phyloP scores from a whole-genome alignment of 2,329 filamentous ascomycete genomes.

The Diaporthe velutina region DNA sequence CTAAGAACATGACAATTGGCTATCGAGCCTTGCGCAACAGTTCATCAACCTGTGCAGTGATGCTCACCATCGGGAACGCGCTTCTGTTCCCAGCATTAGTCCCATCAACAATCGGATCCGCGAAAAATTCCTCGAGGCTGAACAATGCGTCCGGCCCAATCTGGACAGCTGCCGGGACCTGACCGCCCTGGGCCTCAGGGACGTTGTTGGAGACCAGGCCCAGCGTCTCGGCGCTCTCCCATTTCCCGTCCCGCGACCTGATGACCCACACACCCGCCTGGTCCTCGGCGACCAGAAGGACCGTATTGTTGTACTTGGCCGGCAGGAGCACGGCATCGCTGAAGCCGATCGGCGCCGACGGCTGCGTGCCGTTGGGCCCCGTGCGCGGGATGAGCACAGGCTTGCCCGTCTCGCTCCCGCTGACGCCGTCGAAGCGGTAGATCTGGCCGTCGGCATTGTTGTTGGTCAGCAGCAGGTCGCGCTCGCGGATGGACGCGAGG shows the following conservation, averaged over 20 bases:
- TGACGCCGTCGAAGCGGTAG: slow-evolving; percentile 50
- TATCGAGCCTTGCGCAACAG: slow-evolving; percentile 34
- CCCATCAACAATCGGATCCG: slow-evolving; percentile 45
- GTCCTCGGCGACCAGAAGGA: slow-evolving; percentile 51
- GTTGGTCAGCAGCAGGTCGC: slow-evolving; percentile 47
- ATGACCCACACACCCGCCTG: slow-evolving; percentile 51
- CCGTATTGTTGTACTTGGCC: slow-evolving; percentile 48
- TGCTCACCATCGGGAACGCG: slow-evolving; percentile 48
- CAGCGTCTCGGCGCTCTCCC: slow-evolving; percentile 52
- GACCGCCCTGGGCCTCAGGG: slow-evolving; percentile 39
- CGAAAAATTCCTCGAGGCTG: slow-evolving; percentile 45
- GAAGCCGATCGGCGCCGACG: slow-evolving; percentile 45
- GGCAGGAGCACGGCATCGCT: slow-evolving; percentile 49
- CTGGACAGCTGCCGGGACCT: slow-evolving; percentile 45
- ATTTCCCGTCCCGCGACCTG: slow-evolving; percentile 50
- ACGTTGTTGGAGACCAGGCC: slow-evolving; percentile 48
- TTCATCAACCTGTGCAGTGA: slow-evolving; percentile 46
- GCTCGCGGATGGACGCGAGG: slow-evolving; percentile 44
- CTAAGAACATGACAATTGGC: background rate
- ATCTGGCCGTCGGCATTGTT: slow-evolving; percentile 50
- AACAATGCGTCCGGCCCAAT: slow-evolving; percentile 44
- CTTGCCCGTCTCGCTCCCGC: slow-evolving; percentile 42
- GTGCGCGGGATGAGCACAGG: slow-evolving; percentile 44
- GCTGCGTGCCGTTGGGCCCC: slow-evolving; percentile 39
- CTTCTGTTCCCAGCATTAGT: slow-evolving; percentile 47